A percentile compares a stretch with the other conserved stretches of the same genome.
phyloP scores from a whole-genome alignment of 108 stramenopile genomes.

The Parmales sp. region DNA sequence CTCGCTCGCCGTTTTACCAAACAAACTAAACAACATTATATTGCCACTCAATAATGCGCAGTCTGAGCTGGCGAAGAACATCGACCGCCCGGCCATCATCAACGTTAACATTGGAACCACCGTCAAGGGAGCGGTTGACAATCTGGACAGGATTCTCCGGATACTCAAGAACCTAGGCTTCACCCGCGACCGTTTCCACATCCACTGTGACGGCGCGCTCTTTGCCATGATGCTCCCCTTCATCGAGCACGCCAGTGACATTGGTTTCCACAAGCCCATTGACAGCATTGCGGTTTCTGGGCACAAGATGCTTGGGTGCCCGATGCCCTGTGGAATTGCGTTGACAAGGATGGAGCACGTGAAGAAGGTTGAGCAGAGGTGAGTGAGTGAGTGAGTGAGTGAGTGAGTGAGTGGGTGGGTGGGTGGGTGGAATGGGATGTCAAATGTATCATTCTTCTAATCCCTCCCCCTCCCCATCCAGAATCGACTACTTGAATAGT shows the following conservation, averaged over 20 bases:
- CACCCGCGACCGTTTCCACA: conserved; percentile 67
- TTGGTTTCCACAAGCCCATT: conserved; percentile 69
- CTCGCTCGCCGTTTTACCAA: no score
- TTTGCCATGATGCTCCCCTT: conserved; percentile 85
- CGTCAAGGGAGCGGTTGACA: conserved; percentile 80
- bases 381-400: not conserved
- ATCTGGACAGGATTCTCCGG: conserved; percentile 68
- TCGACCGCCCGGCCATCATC: conserved; percentile 63
- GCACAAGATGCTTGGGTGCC: conserved; percentile 82
- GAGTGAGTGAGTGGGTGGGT: not conserved
- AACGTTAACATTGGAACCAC: conserved; percentile 84
- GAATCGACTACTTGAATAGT: conserved; percentile 10
- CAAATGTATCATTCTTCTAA: no score
- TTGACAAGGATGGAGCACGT: conserved; percentile 74
- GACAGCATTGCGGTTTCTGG: conserved; percentile 75
- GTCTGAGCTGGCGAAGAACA: conserved; percentile 58
- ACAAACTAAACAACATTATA: no score
- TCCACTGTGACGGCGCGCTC: conserved; percentile 76
- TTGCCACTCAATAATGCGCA: no score
- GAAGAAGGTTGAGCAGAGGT: conserved; percentile 57
- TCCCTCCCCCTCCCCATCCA: not conserved
- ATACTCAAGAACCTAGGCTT: conserved; percentile 56
- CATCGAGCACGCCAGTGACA: conserved; percentile 61
- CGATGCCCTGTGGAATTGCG: conserved; percentile 79
- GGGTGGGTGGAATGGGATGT: no score